Evolutionary conservation across 1,139 yeast species (phyloP).

Genomic region (Martiniozyma asiatica): DNA sequence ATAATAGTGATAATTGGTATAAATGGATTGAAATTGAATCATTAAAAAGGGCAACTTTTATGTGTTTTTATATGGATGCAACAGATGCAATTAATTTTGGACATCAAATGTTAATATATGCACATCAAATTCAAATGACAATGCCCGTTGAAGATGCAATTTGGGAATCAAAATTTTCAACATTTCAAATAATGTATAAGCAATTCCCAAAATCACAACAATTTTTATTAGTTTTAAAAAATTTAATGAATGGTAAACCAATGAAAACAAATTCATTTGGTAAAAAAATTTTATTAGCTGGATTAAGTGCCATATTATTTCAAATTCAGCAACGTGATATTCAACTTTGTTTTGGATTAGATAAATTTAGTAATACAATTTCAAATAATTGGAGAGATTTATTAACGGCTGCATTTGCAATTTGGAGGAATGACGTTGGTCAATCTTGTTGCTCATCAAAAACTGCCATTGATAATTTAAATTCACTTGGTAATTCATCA

Average conservation of each 20-base stretch:
- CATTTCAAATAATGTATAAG: conserved; percentile 13
- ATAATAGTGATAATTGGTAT: conserved; percentile 20
- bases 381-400: conserved; percentile 41
- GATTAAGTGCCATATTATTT: conserved; percentile 54
- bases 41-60: conserved; percentile 60
- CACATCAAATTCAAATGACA: conserved; percentile 61
- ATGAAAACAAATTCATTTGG: conserved; percentile 35
- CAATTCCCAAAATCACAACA: conserved; percentile 21
- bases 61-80: conserved; percentile 66
- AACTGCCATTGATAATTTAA: conserved; percentile 24
- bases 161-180: conserved; percentile 41
- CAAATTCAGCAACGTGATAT: conserved; percentile 68
- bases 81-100: conserved; percentile 66
- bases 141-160: conserved; percentile 71
- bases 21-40: conserved; percentile 58
- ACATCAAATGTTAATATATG: conserved; percentile 54
- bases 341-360: conserved; percentile 27
- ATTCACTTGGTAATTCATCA: conserved; percentile 17
- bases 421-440: conserved; percentile 26
- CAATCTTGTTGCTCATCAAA: conserved; percentile 22
- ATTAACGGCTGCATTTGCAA: conserved; percentile 44
- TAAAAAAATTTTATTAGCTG: conserved; percentile 55
- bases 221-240: conserved; percentile 45
- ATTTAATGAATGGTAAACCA: conserved; percentile 39
- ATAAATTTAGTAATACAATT: conserved; percentile 29